These are phyloP conservation scores for Heracleum sosnowskyi DNA, from an alignment of 129 eudicot species.

Conservation along the genomic window DNA sequence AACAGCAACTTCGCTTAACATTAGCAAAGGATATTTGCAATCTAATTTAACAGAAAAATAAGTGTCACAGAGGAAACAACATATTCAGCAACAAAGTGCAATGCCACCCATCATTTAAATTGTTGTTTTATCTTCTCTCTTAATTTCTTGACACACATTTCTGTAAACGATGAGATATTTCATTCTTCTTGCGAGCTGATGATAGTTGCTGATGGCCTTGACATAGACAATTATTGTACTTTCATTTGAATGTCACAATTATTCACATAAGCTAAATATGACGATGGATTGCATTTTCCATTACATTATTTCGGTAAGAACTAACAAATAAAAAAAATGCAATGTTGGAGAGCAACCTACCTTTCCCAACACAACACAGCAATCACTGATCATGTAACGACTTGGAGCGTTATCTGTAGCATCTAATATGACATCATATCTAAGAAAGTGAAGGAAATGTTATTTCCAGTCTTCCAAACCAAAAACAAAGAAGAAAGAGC, in stretches of 20 bases:
- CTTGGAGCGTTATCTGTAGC: constrained; percentile 97
- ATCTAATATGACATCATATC: constrained; percentile 86
- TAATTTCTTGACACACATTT: neutral
- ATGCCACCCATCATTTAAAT: neutral
- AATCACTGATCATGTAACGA: constrained; percentile 94
- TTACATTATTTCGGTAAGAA: neutral
- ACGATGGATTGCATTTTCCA: neutral
- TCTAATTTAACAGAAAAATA: neutral
- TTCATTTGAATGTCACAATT: neutral
- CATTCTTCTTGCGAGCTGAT: neutral
- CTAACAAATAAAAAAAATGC: neutral
- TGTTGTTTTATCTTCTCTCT: neutral
- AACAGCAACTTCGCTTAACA: neutral
- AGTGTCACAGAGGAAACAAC: neutral
- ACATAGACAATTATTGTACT: neutral
- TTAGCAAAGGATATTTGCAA: neutral
- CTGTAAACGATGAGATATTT: neutral
- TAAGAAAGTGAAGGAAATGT: constrained; percentile 38
- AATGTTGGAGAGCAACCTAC: constrained; percentile 31
- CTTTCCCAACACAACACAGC: constrained; percentile 95
- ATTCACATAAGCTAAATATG: neutral
- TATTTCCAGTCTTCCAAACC: neutral
- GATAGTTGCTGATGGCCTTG: neutral
- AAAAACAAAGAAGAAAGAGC: neutral
- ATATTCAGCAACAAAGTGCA: neutral